Percentiles rank a stretch among this genome's conserved stretches.
Evolutionary conservation across 306 rosid genomes (phyloP).

Genomic region (Quercus glauca): DNA sequence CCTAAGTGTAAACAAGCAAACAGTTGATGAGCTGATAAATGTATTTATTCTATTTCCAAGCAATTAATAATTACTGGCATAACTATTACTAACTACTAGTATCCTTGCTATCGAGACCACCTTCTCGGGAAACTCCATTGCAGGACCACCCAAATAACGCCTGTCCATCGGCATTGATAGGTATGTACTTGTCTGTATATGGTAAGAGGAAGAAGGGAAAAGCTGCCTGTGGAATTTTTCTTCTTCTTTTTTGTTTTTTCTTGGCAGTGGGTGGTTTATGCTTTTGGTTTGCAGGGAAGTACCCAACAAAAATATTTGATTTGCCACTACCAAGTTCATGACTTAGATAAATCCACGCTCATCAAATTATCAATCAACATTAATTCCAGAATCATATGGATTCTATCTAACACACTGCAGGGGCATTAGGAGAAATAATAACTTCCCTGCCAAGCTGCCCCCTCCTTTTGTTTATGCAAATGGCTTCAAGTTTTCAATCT

Average conservation of each 20-base stretch:
- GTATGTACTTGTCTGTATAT: background rate
- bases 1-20: too few species aligned
- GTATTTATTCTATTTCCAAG: too few species aligned
- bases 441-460: background rate
- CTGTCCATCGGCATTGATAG: too few species aligned
- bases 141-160: too few species aligned
- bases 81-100: too few species aligned
- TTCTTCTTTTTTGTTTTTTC: too few species aligned
- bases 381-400: background rate
- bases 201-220: background rate
- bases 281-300: too few species aligned
- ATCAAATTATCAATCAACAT: background rate
- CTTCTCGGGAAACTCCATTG: too few species aligned
- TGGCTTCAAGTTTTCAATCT: background rate
- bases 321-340: background rate
- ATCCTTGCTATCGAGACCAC: too few species aligned
- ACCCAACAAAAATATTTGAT: too few species aligned
- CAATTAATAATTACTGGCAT: rapidly evolving
- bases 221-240: background rate
- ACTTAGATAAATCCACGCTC: background rate
- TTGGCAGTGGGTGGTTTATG: background rate
- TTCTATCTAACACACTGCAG: background rate
- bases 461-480: background rate
- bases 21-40: too few species aligned
- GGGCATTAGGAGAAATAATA: background rate